These are phyloP conservation scores for Naganishia onofrii DNA, from an alignment of 768 basidiomycete genomes.

Conservation along the genomic window DNA sequence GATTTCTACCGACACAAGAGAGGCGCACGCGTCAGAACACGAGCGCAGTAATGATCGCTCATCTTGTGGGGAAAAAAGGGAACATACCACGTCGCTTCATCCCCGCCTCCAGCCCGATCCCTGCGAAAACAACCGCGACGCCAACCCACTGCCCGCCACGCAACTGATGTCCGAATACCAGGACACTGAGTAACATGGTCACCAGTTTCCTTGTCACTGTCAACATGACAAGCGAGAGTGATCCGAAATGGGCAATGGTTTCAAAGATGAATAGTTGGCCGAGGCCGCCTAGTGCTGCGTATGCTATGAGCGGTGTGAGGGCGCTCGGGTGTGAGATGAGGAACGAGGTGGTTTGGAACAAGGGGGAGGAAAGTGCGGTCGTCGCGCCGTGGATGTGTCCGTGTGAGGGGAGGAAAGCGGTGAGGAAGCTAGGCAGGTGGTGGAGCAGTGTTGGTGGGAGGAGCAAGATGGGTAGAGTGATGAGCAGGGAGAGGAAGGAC, in stretches of 20 bases:
- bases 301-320: slow-evolving; percentile 70
- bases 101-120: slow-evolving; percentile 87
- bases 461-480: slow-evolving; percentile 66
- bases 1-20: slow-evolving; percentile 60
- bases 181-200: slow-evolving; percentile 93
- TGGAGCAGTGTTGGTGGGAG: slow-evolving; percentile 57
- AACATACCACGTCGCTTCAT: slow-evolving; percentile 76
- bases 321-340: slow-evolving; percentile 74
- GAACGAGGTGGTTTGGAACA: slow-evolving; percentile 54
- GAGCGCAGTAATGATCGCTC: background rate
- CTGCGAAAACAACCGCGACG: slow-evolving; percentile 88
- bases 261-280: slow-evolving; percentile 98
- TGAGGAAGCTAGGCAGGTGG: slow-evolving; percentile 52
- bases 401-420: slow-evolving; percentile 23
- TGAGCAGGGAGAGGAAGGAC: slow-evolving; percentile 77
- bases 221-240: slow-evolving; percentile 62
- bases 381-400: slow-evolving; percentile 28
- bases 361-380: slow-evolving; percentile 27
- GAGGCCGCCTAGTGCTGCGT: slow-evolving; percentile 83
- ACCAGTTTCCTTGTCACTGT: slow-evolving; percentile 95
- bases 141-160: slow-evolving; percentile 86
- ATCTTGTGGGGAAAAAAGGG: background rate
- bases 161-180: slow-evolving; percentile 84
- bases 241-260: slow-evolving; percentile 58
- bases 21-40: slow-evolving; percentile 28